Base-by-base conservation (phyloP, 768 basidiomycete species). In the Hygrophorus russula region DNA sequence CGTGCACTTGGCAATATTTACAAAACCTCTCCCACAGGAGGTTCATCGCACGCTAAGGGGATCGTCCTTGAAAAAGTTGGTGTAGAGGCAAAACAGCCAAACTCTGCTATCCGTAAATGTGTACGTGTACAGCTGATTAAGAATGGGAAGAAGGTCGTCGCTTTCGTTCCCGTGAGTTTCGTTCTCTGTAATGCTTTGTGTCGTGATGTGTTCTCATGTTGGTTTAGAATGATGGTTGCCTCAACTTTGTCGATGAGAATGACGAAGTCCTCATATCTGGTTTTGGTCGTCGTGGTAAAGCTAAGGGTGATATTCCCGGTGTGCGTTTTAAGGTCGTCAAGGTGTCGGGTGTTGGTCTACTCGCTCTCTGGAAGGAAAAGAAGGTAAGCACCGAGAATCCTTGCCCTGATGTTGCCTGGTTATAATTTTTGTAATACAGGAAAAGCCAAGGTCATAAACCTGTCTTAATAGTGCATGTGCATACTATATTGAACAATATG, bases 261-360 rank as follows among this genome's bases (percentile, higher is more conserved):
- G 93, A 98, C 67, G 93, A 98, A 69, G 96, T 99, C 54, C 84
- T 96, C 53, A 97, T 98, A 65, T 97, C 94, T 52, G 94, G 96
- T 69, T 99, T 99, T 79, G 96, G 96, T 82, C 91, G 96, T 63
- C 81, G 93, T 56, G 96, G 96, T 53, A 98, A 98, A 73, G 94
- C 94, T 50, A 99, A 98, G 79, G 96, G 89, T 82, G 94, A 98
- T 86, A 98, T 99, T 70, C 96, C 96, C 33, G 93, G 96, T 79
- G 94, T 98, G 53, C 90, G 94, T 52, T 98, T 97, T 85, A 98
- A 99, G 72, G 82, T 98, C 55, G 96, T 99, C 58, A 98, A 99
- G 74, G 96, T 99, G 34, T 97, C 96, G 44, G 96, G 96, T 61
- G 96, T 99, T 54, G 96, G 96, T 74, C 80, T 99, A 46, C 78